phyloP scores from a whole-genome alignment of 257 asterid genomes.

The Solanum tacnaense region DNA sequence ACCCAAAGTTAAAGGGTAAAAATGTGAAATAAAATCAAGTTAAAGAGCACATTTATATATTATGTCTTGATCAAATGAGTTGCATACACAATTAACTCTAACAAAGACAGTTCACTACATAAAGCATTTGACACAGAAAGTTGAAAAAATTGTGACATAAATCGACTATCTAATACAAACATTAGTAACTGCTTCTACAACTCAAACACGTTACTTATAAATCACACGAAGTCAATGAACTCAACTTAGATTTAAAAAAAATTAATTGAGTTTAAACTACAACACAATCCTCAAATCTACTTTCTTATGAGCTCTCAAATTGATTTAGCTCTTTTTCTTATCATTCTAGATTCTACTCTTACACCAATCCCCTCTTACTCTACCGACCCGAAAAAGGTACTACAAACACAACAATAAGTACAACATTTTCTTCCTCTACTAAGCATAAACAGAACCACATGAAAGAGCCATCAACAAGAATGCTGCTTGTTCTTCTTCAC shows the following conservation, averaged over 20 bases:
- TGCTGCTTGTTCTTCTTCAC: slow-evolving; percentile 93
- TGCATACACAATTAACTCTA: background rate
- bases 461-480: slow-evolving; percentile 81
- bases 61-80: background rate
- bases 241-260: background rate
- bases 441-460: slow-evolving; percentile 88
- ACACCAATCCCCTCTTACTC: background rate
- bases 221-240: background rate
- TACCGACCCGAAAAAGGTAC: background rate
- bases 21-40: no score
- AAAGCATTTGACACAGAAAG: background rate
- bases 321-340: background rate
- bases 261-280: background rate
- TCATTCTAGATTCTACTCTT: background rate
- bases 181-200: background rate
- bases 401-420: background rate
- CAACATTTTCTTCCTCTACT: background rate
- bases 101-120: accelerated
- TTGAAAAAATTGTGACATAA: background rate
- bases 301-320: background rate
- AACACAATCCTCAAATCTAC: background rate
- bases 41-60: no score
- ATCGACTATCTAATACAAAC: background rate
- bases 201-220: background rate
- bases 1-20: no score